These are phyloP conservation scores for Huiozyma naganishii DNA, from an alignment of 805 yeast species.

Conservation along the genomic window DNA sequence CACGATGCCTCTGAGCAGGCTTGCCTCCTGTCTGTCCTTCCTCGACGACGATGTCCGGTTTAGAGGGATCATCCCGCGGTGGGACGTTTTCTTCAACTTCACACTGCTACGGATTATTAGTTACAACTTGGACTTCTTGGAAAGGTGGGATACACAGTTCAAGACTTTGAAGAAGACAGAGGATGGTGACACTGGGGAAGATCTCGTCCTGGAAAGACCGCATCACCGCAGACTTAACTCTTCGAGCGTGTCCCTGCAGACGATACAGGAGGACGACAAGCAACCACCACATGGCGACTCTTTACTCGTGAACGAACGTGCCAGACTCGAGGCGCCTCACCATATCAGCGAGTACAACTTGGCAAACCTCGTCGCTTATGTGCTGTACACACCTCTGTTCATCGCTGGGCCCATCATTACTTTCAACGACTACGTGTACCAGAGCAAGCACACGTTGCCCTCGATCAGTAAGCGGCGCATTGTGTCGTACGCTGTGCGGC, in stretches of 20 bases:
- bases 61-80: constrained; percentile 70
- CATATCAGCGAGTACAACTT: constrained; percentile 49
- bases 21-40: constrained; percentile 33
- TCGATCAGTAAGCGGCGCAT: constrained; percentile 48
- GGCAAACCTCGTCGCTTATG: constrained; percentile 62
- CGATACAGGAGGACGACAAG: constrained; percentile 12
- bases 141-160: constrained; percentile 37
- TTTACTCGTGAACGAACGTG: constrained; percentile 41
- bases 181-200: not conserved
- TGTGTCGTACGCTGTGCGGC: constrained; percentile 52
- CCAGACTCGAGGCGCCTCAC: constrained; percentile 54
- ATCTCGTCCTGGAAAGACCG: not conserved
- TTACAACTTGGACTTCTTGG: constrained; percentile 66
- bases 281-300: constrained; percentile 7
- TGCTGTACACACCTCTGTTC: constrained; percentile 78
- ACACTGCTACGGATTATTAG: constrained; percentile 76
- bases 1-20: constrained; percentile 37
- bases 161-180: constrained; percentile 16
- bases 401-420: constrained; percentile 94
- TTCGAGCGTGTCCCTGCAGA: constrained; percentile 5
- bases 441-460: constrained; percentile 46
- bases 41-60: constrained; percentile 43
- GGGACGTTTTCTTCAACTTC: constrained; percentile 96
- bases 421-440: constrained; percentile 82
- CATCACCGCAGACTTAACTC: constrained; percentile 1